Evolutionary conservation across 495 filamentous ascomycete genomes (phyloP).

Genomic region (Aspergillus bridgeri): DNA sequence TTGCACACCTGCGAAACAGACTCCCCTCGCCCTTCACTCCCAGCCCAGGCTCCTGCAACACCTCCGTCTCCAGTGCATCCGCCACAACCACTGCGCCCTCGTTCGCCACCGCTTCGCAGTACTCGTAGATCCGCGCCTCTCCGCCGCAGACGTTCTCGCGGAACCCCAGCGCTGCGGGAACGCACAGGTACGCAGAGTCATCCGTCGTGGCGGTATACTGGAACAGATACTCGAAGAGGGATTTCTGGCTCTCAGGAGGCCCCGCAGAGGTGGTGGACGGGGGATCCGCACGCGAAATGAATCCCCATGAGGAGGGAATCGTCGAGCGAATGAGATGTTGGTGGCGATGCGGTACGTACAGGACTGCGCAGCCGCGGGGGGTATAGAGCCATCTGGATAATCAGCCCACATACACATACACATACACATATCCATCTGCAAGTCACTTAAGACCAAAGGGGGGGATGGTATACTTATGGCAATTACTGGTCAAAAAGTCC

Average conservation of each 20-base stretch:
- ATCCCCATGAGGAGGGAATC: slow-evolving; percentile 66
- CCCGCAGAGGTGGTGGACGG: slow-evolving; percentile 25
- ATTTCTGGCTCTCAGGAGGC: slow-evolving; percentile 42
- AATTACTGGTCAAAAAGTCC: slow-evolving; percentile 82
- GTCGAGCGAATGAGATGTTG: slow-evolving; percentile 71
- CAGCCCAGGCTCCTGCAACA: slow-evolving; percentile 49
- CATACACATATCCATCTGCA: no score
- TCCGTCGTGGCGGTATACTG: slow-evolving; percentile 77
- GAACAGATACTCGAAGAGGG: slow-evolving; percentile 65
- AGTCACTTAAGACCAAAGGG: neutral
- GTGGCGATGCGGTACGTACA: slow-evolving; percentile 72
- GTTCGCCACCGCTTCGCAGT: slow-evolving; percentile 54
- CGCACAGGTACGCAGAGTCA: slow-evolving; percentile 63
- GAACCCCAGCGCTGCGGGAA: slow-evolving; percentile 67
- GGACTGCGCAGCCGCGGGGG: slow-evolving; percentile 74
- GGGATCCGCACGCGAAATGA: slow-evolving; percentile 28
- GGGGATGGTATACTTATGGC: slow-evolving; percentile 65
- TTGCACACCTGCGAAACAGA: slow-evolving; percentile 45
- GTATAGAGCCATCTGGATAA: slow-evolving; percentile 69
- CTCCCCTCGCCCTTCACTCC: slow-evolving; percentile 44
- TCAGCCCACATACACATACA: neutral
- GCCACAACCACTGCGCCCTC: slow-evolving; percentile 58
- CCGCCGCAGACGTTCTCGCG: slow-evolving; percentile 67
- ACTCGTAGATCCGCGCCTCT: slow-evolving; percentile 62
- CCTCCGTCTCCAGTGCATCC: slow-evolving; percentile 61